Conservation (phyloP, 2,329 filamentous ascomycete genomes). For the Sphaerulina populicola region DNA sequence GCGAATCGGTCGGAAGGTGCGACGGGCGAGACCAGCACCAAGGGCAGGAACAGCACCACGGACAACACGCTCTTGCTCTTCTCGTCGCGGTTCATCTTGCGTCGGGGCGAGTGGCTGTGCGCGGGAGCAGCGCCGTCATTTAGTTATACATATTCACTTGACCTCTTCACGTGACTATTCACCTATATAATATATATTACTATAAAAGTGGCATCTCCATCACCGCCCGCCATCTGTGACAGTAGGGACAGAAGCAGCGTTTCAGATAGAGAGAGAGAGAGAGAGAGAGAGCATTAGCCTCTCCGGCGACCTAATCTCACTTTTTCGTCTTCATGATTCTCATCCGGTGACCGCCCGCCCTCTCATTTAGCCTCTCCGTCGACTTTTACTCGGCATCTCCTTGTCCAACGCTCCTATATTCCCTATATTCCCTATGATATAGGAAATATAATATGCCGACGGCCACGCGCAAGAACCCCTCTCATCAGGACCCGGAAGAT, state of each 20-base stretch:
- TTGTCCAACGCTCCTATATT: background rate
- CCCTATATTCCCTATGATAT: too few species aligned
- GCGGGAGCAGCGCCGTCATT: background rate
- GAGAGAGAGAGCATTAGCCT: too few species aligned
- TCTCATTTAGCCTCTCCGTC: background rate
- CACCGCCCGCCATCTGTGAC: background rate
- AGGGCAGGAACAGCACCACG: slow-evolving; percentile 2
- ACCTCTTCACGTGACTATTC: too few species aligned
- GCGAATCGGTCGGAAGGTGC: background rate
- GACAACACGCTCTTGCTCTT: slow-evolving; percentile 6
- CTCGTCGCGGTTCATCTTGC: background rate
- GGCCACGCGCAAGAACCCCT: slow-evolving; percentile 1
- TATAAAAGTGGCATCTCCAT: background rate
- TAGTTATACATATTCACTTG: background rate
- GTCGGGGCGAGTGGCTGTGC: background rate
- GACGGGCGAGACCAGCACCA: slow-evolving; percentile 1
- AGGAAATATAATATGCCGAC: too few species aligned
- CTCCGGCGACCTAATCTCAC: background rate
- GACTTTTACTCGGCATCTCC: background rate
- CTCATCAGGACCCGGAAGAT: background rate
- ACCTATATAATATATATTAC: too few species aligned
- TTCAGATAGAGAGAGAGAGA: slow-evolving; percentile 5
- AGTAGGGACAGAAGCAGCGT: background rate
- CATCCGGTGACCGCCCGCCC: too few species aligned
- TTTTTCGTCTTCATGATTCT: too few species aligned